Percentiles rank a stretch among this genome's conserved stretches.
Conservation (phyloP, 2,329 filamentous ascomycete genomes). For the Penicillium crustosum region DNA sequence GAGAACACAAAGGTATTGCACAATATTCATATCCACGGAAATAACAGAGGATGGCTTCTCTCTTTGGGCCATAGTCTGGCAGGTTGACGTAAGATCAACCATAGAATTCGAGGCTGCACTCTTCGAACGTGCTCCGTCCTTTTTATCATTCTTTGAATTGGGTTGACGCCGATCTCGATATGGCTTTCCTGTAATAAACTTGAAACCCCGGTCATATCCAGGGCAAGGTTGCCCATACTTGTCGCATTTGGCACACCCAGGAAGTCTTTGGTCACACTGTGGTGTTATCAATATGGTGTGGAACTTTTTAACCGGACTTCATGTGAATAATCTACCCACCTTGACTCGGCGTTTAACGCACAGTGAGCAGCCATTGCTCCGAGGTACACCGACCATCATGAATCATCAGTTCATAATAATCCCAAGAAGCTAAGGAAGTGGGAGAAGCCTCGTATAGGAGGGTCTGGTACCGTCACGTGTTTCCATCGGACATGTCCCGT, state of each 20-base stretch:
- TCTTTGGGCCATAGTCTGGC: slow-evolving; percentile 2
- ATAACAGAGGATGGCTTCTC: neutral
- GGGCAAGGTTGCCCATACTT: slow-evolving; percentile 36
- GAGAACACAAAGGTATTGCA: slow-evolving; percentile 24
- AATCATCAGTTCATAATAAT: neutral
- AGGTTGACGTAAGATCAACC: neutral
- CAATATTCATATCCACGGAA: slow-evolving; percentile 21
- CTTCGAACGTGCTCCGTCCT: neutral
- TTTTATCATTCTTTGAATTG: neutral
- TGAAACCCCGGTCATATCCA: slow-evolving; percentile 36
- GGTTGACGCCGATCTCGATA: slow-evolving; percentile 20
- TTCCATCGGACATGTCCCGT: neutral
- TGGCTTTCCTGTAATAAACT: slow-evolving; percentile 36
- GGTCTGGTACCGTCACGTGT: neutral
- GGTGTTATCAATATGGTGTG: slow-evolving; percentile 1
- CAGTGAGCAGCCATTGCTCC: slow-evolving; percentile 29
- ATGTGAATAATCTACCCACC: slow-evolving; percentile 10
- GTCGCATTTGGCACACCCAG: slow-evolving; percentile 35
- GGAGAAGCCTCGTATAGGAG: neutral
- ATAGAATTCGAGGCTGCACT: neutral
- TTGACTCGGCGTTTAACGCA: slow-evolving; percentile 33
- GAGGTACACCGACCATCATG: slow-evolving; percentile 27
- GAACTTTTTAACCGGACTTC: neutral
- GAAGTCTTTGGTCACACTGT: slow-evolving; percentile 37
- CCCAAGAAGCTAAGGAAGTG: neutral